Evolutionary conservation across 768 basidiomycete genomes (phyloP).

Genomic region (Psilocybe cyanescens): DNA sequence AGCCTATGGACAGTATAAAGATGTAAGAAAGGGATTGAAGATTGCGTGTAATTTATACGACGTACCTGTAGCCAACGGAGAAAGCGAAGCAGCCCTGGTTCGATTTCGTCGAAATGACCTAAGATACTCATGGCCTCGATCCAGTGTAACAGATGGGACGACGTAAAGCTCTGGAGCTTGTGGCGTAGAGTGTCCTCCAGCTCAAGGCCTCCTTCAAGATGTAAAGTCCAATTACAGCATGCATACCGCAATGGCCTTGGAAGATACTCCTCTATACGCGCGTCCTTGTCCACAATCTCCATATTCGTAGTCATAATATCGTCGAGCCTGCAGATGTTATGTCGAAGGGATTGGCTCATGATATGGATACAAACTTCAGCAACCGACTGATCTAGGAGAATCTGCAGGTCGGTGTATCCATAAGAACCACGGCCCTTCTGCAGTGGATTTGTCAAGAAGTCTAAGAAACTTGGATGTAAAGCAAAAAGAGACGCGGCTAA

Average conservation of each 20-base stretch:
- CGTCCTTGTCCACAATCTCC: not conserved
- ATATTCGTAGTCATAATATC: not conserved
- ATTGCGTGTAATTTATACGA: no score
- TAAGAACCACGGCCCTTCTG: not conserved
- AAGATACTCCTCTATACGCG: not conserved
- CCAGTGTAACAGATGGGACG: not conserved
- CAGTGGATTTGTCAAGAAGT: not conserved
- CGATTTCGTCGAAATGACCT: not conserved
- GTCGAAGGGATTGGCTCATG: not conserved
- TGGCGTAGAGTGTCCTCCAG: not conserved
- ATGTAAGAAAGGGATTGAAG: no score
- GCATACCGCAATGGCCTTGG: not conserved
- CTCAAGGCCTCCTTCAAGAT: not conserved
- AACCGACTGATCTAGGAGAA: not conserved
- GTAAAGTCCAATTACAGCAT: not conserved
- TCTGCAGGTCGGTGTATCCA: not conserved
- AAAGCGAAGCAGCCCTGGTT: not conserved
- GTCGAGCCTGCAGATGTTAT: not conserved
- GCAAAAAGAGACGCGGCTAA: not conserved
- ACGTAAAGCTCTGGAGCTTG: not conserved
- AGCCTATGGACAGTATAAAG: not conserved
- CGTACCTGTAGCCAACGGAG: not conserved
- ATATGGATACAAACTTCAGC: not conserved
- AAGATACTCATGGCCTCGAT: not conserved
- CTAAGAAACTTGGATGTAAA: not conserved